Evolutionary conservation across 345 rosid species (phyloP), one percentile per base, ranked within the genome.

Genomic region (Arabis hirsuta): DNA sequence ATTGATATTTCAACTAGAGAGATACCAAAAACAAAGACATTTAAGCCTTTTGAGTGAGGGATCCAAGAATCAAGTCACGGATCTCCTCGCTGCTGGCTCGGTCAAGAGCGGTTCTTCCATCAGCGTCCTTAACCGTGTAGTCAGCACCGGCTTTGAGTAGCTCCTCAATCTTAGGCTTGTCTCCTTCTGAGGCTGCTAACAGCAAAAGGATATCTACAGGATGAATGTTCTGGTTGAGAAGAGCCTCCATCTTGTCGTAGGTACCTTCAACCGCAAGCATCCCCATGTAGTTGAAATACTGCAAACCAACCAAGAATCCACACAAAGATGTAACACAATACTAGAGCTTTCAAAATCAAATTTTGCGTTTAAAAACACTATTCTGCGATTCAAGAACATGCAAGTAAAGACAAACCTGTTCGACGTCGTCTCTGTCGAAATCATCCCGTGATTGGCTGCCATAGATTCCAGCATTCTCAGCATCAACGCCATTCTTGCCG

Each of bases 271-370:
- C 94, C 0, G 92, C 97, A 71, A 93, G 96, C 96, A 93, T 93
- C 41, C 97, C 97, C 94, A 93, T 90, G 77, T 93, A 90, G 82
- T 93, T 93, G 71, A 93, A 90, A 78, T 90, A 93, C 96, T 90
- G 85, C 84, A 84, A 61, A 12, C 31, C 52, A 52, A 52, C 39
- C 39, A 38, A 16, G 48, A 57, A 52, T 45, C 36, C 34, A 45
- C 56, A 48, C 16, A 61, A 20, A 4, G 5, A 29, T 43, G 31
- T 12, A 27, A 29, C 13, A 12, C 46, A 34, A 45, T 16, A 43
- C 2, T 7, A 22, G 16, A 36, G 47, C 47, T 2, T 65, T 38
- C 6, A 38, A 36, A 24, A 27, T 12, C 50, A 6, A 39, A 16
- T 12, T 42, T 3, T 60, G 65, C 50, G 34, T 60, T 60, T 43